These are phyloP conservation scores for Linnemannia exigua DNA, from an alignment of 192 early-diverging fungal genomes.

Conservation along the genomic window DNA sequence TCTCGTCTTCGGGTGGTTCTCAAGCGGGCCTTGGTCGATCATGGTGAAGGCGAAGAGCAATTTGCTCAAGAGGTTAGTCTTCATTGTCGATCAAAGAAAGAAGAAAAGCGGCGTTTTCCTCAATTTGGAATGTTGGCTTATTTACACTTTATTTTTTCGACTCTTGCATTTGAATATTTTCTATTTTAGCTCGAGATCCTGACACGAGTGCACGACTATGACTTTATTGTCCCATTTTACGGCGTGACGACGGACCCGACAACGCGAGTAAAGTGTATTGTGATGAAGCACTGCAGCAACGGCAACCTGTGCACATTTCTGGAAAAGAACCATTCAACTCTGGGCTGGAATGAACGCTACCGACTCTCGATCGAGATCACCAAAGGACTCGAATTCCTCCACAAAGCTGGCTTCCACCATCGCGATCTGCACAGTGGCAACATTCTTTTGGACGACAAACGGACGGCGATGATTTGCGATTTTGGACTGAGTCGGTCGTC, in stretches of 20 bases:
- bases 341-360: slow-evolving; percentile 53
- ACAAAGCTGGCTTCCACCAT: slow-evolving; percentile 59
- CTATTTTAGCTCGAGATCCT: slow-evolving; percentile 40
- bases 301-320: slow-evolving; percentile 53
- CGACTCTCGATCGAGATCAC: slow-evolving; percentile 55
- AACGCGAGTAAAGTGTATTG: slow-evolving; percentile 38
- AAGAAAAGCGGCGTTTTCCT: background rate
- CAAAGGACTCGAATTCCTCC: slow-evolving; percentile 56
- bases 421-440: slow-evolving; percentile 63
- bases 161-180: background rate
- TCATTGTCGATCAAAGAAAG: background rate
- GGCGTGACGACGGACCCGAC: slow-evolving; percentile 40
- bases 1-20: slow-evolving; percentile 41
- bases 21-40: slow-evolving; percentile 36
- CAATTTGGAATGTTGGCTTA: background rate
- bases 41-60: slow-evolving; percentile 41
- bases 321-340: slow-evolving; percentile 30
- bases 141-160: background rate
- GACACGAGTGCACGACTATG: slow-evolving; percentile 54
- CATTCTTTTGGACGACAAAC: slow-evolving; percentile 57
- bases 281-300: slow-evolving; percentile 54
- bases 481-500: slow-evolving; percentile 53
- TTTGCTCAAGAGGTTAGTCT: slow-evolving; percentile 52
- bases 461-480: slow-evolving; percentile 55
- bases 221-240: slow-evolving; percentile 53